Base-by-base conservation (phyloP, 495 filamentous ascomycete genomes). In the Podospora didyma region DNA sequence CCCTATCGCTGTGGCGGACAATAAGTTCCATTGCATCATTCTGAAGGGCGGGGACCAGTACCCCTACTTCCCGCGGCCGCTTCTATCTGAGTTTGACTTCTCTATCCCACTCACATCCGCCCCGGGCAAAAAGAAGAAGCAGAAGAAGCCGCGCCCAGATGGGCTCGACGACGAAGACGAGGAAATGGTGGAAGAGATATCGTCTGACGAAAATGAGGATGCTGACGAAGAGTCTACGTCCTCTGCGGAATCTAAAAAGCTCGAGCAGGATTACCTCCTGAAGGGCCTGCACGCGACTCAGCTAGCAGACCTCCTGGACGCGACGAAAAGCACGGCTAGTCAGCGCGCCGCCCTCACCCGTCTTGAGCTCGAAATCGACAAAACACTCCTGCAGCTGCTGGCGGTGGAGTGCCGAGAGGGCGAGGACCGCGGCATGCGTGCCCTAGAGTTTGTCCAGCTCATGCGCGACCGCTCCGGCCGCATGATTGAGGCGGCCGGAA, bases 21-120 rank as follows among this genome's bases (percentile, higher is more conserved):
- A 86, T 60, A 95, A 89, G 65, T 98, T 98, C 71, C 92, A 97
- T 75, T 97, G 95, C 73, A 96, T 97, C 71, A 97, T 98, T 62
- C 86, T 98, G 62, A 97, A 98, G 67, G 94, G 94, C 53, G 88
- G 86, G 12, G 95, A 98, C 64, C 80, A 87, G 65, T 84, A 97
- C 68, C 94, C 94, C 3, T 96, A 96, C 76, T 97, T 97, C 75
- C 94, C 94, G 0, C 86, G 90, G 5, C 92, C 94, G 0, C 74
- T 97, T 42, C 87, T 98, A 37, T 89, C 84, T 57, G 94, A 98
- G 71, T 97, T 97, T 64, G 90, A 93, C 41, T 96, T 98, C 75
- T 80, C 85, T 46, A 82, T 97, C 21, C 94, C 94, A 1, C 74
- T 96, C 41, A 83, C 85, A 6, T 82, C 80, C 2, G 72, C 74